Percentiles rank a stretch among this genome's conserved stretches.
phyloP scores from a whole-genome alignment of 148 eudicot genomes.

The Salicornia ramosissima region DNA sequence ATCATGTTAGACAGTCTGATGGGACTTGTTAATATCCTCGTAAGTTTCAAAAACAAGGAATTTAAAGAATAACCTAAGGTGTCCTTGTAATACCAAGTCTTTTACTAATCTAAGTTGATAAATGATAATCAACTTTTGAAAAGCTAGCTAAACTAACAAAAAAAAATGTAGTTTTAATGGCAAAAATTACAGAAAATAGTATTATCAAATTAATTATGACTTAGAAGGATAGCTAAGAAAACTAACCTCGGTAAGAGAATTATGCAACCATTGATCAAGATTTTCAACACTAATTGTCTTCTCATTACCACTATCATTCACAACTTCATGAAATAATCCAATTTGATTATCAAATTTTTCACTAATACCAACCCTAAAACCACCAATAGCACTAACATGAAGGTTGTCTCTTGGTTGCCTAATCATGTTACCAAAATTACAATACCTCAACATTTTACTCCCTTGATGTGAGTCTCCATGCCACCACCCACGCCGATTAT shows the following conservation, averaged over 20 bases:
- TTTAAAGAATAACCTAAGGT: no score
- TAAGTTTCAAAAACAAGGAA: no score
- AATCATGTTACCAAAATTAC: not conserved
- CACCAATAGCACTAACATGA: not conserved
- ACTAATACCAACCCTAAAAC: not conserved
- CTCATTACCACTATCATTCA: not conserved
- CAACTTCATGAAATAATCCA: not conserved
- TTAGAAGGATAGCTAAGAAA: not conserved
- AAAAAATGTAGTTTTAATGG: no score
- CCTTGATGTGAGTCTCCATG: not conserved
- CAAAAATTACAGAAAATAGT: no score
- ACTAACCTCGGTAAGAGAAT: constrained; percentile 30
- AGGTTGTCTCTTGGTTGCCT: not conserved
- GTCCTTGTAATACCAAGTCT: no score
- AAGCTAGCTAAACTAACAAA: no score
- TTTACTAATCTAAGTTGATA: no score
- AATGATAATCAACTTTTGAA: no score
- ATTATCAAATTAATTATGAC: no score
- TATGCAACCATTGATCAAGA: constrained; percentile 34
- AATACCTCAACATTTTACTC: not conserved
- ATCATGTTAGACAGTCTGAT: no score
- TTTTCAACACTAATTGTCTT: not conserved
- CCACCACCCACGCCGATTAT: not conserved
- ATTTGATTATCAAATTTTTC: not conserved
- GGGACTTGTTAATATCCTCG: no score